Evolutionary conservation across 164 flowering plant genomes (phyloP), one percentile per base, ranked within the genome.

Genomic region (Vitis riparia): DNA sequence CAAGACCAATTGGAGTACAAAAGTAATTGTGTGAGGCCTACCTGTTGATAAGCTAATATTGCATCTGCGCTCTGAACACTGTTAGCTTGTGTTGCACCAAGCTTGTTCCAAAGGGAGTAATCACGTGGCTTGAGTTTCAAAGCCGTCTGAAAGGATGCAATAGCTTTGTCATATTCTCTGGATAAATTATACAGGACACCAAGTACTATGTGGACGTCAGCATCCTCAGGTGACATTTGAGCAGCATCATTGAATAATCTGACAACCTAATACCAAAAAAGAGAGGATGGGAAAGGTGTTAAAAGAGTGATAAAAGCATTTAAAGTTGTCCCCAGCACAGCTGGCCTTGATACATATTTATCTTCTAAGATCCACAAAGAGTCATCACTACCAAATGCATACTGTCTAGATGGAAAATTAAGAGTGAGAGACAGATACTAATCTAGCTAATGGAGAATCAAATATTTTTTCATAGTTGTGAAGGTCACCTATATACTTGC

Each of bases 31-130:
- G 5, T 37, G 44, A 55, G 50, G 12, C 50, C 15, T 80, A 92
- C 99, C 93, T 83, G 88, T 75, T 95, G 99, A 81, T 95, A 95
- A 66, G 99, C 99, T 63, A 68, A 73, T 79, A 95, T 89, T 23
- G 99, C 99, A 81, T 95, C 98, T 51, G 92, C 89, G 79, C 99
- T 93, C 80, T 93, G 98, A 65, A 93, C 88, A 73, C 99, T 95
- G 71, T 95, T 95, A 58, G 99, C 99, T 75, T 95, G 98, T 62
- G 99, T 95, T 58, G 98, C 99, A 65, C 99, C 99, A 65, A 95
- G 93, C 80, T 95, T 95, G 81, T 95, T 95, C 99, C 99, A 95
- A 51, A 95, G 92, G 66, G 99, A 95, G 69, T 95, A 95, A 81
- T 95, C 99, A 44, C 82, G 85, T 37, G 99, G 98, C 77, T 88